Conservation (phyloP, 345 rosid species). For the Hibiscus tridactylites region DNA sequence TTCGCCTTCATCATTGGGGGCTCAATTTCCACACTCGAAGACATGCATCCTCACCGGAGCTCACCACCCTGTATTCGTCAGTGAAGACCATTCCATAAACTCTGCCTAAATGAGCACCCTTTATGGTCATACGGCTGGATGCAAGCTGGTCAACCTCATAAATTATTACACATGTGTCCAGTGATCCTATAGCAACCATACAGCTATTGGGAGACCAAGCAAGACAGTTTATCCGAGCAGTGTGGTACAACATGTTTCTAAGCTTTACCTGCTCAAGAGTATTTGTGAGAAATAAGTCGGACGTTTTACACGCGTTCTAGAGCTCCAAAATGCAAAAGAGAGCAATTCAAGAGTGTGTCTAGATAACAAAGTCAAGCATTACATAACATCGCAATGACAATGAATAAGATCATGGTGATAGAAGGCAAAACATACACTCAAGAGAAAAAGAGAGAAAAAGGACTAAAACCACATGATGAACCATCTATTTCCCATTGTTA, state of each 20-base stretch:
- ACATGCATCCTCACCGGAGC: conserved; percentile 75
- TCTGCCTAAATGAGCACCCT: conserved; percentile 68
- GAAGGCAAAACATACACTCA: neutral
- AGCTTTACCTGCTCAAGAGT: conserved; percentile 48
- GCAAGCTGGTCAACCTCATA: conserved; percentile 64
- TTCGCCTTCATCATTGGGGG: neutral
- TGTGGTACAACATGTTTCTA: conserved; percentile 66
- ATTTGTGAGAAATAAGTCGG: neutral
- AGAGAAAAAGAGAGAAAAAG: neutral
- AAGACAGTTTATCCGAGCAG: conserved; percentile 64
- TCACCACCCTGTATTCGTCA: conserved; percentile 43
- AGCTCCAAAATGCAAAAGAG: no score
- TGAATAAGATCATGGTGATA: no score
- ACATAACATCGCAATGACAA: no score
- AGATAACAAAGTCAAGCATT: conserved; percentile 18
- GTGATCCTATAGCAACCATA: conserved; percentile 65
- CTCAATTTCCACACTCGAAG: conserved; percentile 50
- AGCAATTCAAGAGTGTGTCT: no score
- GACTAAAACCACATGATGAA: neutral
- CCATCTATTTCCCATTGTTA: neutral
- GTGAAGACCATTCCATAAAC: conserved; percentile 55
- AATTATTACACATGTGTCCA: conserved; percentile 61
- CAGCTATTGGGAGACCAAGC: conserved; percentile 70
- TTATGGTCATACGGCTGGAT: conserved; percentile 49
- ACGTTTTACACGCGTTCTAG: neutral